Evolutionary conservation across 495 filamentous ascomycete genomes (phyloP).

Genomic region (Stereocaulon alpinum): DNA sequence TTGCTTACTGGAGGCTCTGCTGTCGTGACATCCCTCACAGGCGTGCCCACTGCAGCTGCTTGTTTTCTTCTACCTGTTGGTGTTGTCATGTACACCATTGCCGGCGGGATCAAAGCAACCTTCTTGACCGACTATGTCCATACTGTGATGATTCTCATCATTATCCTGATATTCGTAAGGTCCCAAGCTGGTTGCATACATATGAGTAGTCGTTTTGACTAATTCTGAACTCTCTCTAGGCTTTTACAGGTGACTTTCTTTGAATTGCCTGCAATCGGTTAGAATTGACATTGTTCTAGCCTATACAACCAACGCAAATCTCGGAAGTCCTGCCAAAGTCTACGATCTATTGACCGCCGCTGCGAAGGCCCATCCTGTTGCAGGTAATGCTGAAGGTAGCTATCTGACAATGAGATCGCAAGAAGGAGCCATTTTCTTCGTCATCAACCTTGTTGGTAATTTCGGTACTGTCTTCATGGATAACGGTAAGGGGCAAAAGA

Average conservation of each 20-base stretch:
- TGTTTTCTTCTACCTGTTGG: slow-evolving; percentile 85
- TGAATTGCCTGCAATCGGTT: too few relatives aligned
- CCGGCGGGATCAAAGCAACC: slow-evolving; percentile 64
- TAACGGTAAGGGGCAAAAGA: slow-evolving; percentile 35
- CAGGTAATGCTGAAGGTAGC: slow-evolving; percentile 73
- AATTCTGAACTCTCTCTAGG: not conserved
- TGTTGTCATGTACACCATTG: slow-evolving; percentile 68
- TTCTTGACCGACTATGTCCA: slow-evolving; percentile 77
- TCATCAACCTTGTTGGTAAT: slow-evolving; percentile 87
- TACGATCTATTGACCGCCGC: slow-evolving; percentile 72
- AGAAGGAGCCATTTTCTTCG: slow-evolving; percentile 88
- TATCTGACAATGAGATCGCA: slow-evolving; percentile 85
- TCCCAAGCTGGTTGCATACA: not conserved
- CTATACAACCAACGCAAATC: slow-evolving; percentile 61
- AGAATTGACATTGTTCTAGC: slow-evolving; percentile 27
- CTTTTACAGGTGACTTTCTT: slow-evolving; percentile 45
- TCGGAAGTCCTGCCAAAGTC: slow-evolving; percentile 71
- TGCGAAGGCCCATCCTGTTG: slow-evolving; percentile 61
- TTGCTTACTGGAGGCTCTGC: slow-evolving; percentile 84
- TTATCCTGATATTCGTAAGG: slow-evolving; percentile 71
- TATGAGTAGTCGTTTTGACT: not conserved
- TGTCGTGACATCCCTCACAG: slow-evolving; percentile 74
- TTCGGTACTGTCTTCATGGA: slow-evolving; percentile 71
- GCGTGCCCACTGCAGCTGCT: slow-evolving; percentile 76
- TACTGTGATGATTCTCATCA: slow-evolving; percentile 76